Evolutionary conservation across 169 alveolate species (phyloP), one percentile per base, ranked within the genome.

Genomic region (Babesia bigemina): DNA sequence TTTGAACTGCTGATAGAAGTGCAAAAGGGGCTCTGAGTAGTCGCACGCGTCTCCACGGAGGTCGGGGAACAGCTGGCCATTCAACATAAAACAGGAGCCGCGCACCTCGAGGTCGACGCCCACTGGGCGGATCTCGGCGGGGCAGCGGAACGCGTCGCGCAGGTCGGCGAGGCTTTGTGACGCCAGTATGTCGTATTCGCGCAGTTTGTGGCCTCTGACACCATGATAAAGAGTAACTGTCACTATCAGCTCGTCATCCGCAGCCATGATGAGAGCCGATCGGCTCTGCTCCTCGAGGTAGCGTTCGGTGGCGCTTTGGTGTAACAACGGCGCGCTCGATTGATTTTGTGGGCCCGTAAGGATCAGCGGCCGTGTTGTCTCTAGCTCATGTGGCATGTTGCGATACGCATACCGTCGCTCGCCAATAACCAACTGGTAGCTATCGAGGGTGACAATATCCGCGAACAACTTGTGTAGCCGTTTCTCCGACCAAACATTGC

Each of bases 11-110:
- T 47, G 61, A 14, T 47, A 70, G 29, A 55, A 83, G 47, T 75
- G 75, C 62, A 74, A 63, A 42, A 86, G 76, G 29, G 50, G 69
- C 84, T 52, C 78, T 12, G 72, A 70, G 59, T 85, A 79, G 47
- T 90, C 95, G 28, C 75, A 39, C 3, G 86, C 91, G 22, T 75
- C 91, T 22, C 66, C 70, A 73, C 95, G 60, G 50, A 82, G 50
- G 61, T 92, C 95, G 2, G 93, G 90, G 62, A 88, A 92, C 6
- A 92, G 83, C 45, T 81, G 91, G 7, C 96, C 96, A 69, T 91
- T 91, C 52, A 92, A 75, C 73, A 79, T 84, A 61, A 88, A 92
- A 36, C 94, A 82, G n/a, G 93, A 88, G 12, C 95, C 96, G 0
- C 67, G 6, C 49, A 69, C 55, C 14, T 59, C 59, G 36, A 81